Base-by-base conservation (phyloP, 768 basidiomycete genomes). In the Solioccasus polychromus region DNA sequence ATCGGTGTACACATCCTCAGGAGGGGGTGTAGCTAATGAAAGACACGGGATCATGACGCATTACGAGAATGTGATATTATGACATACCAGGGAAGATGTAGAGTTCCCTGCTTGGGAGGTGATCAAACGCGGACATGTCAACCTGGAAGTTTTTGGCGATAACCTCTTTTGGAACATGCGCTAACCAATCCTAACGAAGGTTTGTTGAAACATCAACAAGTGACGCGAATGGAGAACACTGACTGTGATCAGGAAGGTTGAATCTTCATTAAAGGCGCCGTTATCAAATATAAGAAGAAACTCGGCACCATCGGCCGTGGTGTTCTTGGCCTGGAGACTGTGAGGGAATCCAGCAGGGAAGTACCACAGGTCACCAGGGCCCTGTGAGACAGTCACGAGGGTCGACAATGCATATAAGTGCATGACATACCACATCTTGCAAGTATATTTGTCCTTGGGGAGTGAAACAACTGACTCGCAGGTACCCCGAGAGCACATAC, bases 61-160 rank as follows among this genome's bases (percentile, higher is more conserved):
- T 9, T 2, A 9, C 2, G 10, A 2, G 9, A 5, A 15, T 9
- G 14, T 3, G 15, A 36, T 5, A 35, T 7, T 7, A 34, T 14
- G 3, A 52, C 67, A 17, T 53, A 72, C 71, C 43, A 39, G 74
- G 73, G 57, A 77, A 75, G 37, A 83, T 83, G 55, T 83, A 83
- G 17, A 83, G 61, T 51, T 79, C 74, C 3, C 61, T 51, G 35
- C 70, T 62, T 2, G 82, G 80, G 26, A 84, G 76, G 35, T 78
- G 68, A 46, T 81, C 71, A 45, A 82, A 82, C 3, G 73, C 68
- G 29, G 75, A 63, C 4, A 69, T 68, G 38, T 62, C 55, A 6
- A 71, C 57, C 29, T 75, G 73, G 58, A 85, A 85, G 60, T 84
- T 85, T 66, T 83, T 83, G 14, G 80, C 80, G 3, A 85, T 63